Percentiles rank a stretch among this genome's conserved stretches.
These are phyloP conservation scores for Dictyostelium capitatum DNA, from an alignment of 78 protist species.

Conservation along the genomic window DNA sequence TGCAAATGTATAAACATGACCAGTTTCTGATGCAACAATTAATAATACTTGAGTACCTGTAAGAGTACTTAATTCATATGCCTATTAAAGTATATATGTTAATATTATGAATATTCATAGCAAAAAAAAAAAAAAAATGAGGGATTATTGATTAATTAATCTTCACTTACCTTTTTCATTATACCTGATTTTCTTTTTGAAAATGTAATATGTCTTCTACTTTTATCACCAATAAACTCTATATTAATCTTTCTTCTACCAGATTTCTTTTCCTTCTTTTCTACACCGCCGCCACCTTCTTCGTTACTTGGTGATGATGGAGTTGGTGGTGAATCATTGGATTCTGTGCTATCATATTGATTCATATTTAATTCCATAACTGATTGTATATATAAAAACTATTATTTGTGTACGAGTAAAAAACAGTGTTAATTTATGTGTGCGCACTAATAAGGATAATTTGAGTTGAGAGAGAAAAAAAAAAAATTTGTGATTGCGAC, in stretches of 20 bases:
- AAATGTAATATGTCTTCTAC: slow-evolving; percentile 95
- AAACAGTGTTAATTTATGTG: too few species aligned
- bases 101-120: background rate
- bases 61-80: slow-evolving; percentile 91
- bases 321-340: slow-evolving; percentile 49
- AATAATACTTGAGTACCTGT: slow-evolving; percentile 97
- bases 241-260: slow-evolving; percentile 95
- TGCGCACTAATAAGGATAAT: too few species aligned
- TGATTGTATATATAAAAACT: too few species aligned
- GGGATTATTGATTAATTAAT: background rate
- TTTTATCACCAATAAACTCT: slow-evolving; percentile 92
- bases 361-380: slow-evolving; percentile 2
- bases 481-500: too few species aligned
- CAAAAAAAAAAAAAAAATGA: background rate
- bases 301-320: slow-evolving; percentile 26
- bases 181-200: slow-evolving; percentile 92
- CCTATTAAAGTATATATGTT: slow-evolving; percentile 27
- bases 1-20: slow-evolving; percentile 96
- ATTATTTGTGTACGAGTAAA: too few species aligned
- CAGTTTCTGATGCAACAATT: slow-evolving; percentile 95
- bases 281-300: background rate
- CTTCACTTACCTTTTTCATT: slow-evolving; percentile 86
- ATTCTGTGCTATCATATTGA: background rate
- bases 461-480: too few species aligned
- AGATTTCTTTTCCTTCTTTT: slow-evolving; percentile 69